Evolutionary conservation across 306 rosid species (phyloP), one percentile per base, ranked within the genome.

Genomic region (Psophocarpus tetragonolobus): DNA sequence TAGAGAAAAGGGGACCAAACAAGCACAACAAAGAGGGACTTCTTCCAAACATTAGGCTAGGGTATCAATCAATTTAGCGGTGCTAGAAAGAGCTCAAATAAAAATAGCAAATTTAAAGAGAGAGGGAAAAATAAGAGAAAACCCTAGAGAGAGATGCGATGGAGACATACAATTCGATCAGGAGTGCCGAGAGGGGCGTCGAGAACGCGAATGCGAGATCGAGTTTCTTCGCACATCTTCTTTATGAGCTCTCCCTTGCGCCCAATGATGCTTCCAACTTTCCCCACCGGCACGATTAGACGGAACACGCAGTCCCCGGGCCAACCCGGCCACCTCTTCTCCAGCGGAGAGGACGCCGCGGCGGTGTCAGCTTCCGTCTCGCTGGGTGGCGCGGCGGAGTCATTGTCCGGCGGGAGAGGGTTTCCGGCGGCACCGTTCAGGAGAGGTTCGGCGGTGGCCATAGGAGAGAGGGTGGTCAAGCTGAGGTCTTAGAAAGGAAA

Each of bases 311-410:
- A 92, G 81, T 89, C 85, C 1, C 98, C 98, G 0, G 98, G 98
- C 97, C 98, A 94, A 23, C 98, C 98, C 0, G 96, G 94, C 98
- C 98, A 94, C 76, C 78, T 84, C 58, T 86, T 91, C 39, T 90
- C 98, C 39, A 84, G 64, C 13, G 80, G 78, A 62, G 81, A 50
- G 3, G 83, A 6, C 21, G 79, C 74, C 8, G 71, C 39, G n/a
- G 67, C 72, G 6, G 71, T 17, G 15, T 69, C 77, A 14, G 76
- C n/a, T 66, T 68, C 85, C 13, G 30, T 15, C 21, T 78, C 77
- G 60, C 74, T 32, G 24, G 68, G 48, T 6, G 65, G 44, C 0
- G 42, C 29, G 67, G 74, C 23, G 70, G 86, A 15, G 50, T 54
- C 8, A 38, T 35, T 48, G 7, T 77, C 85, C 48, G 76, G 51